A percentile compares a stretch with the other conserved stretches of the same genome.
Conservation (phyloP, 108 stramenopile genomes). For the Discostella stelligeroides region DNA sequence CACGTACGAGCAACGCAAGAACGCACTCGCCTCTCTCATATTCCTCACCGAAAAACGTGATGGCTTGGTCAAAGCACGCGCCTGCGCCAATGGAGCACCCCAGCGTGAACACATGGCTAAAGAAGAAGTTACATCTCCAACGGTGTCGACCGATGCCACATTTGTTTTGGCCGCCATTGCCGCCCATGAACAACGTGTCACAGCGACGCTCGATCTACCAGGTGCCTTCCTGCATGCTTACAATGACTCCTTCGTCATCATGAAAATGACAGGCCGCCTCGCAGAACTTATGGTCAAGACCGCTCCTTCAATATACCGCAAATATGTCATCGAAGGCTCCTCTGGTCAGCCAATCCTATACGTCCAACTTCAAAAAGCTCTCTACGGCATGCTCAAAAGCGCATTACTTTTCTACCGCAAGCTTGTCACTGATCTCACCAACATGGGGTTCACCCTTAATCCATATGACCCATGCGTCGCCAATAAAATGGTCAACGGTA, state of each 20-base stretch:
- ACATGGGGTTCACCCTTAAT: conserved; percentile 24
- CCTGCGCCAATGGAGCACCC: background rate
- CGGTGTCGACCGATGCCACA: conserved; percentile 22
- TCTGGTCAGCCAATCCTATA: conserved; percentile 12
- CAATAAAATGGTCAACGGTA: conserved; percentile 24
- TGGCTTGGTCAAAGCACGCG: conserved; percentile 24
- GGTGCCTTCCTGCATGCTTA: conserved; percentile 7
- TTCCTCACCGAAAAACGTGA: conserved; percentile 24
- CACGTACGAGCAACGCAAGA: too few species aligned
- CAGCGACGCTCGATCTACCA: background rate
- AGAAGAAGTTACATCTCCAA: conserved; percentile 22
- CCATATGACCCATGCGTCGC: conserved; percentile 37
- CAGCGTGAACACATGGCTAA: background rate
- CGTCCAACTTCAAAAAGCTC: conserved; percentile 30
- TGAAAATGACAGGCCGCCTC: background rate
- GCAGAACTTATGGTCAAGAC: conserved; percentile 1
- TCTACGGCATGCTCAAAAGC: conserved; percentile 36
- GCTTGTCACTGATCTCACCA: background rate
- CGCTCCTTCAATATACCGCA: background rate
- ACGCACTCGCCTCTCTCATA: conserved; percentile 3
- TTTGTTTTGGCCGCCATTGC: conserved; percentile 10
- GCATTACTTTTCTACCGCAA: conserved; percentile 6
- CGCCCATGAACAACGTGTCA: background rate
- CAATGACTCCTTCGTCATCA: background rate
- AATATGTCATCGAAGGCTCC: background rate